phyloP scores from a whole-genome alignment of 2,329 filamentous ascomycete genomes.

The Trichophyton equinum region DNA sequence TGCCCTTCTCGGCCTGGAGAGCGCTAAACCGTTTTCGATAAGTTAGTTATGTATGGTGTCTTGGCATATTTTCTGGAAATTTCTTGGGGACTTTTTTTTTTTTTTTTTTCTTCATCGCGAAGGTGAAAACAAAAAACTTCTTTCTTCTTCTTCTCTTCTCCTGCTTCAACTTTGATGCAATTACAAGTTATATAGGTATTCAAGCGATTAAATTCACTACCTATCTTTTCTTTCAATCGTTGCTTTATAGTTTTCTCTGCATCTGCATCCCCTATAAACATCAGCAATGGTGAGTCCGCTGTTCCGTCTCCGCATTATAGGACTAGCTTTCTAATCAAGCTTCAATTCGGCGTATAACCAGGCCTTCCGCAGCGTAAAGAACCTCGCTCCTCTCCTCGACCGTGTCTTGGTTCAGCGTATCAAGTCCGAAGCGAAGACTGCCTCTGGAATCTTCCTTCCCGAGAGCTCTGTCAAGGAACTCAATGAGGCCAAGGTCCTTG shows the following conservation, averaged over 20 bases:
- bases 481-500: constrained; percentile 92
- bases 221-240: constrained; percentile 4
- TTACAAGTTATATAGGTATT: not conserved
- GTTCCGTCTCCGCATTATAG: not conserved
- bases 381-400: constrained; percentile 90
- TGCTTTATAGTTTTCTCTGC: not conserved
- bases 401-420: constrained; percentile 95
- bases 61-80: constrained; percentile 18
- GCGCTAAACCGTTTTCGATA: constrained; percentile 4
- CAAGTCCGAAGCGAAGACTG: constrained; percentile 94
- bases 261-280: not conserved
- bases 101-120: not conserved
- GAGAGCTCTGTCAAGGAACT: constrained; percentile 96
- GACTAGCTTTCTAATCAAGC: constrained; percentile 4
- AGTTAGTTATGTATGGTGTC: not conserved
- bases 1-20: not conserved
- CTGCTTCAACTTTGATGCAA: not conserved
- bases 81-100: constrained; percentile 12
- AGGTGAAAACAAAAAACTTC: constrained; percentile 11
- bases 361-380: constrained; percentile 87
- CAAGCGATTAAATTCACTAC: not conserved
- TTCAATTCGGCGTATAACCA: constrained; percentile 5
- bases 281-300: constrained; percentile 9
- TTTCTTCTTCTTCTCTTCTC: not conserved
- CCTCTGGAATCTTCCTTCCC: constrained; percentile 92